Conservation (phyloP, 1,139 yeast species). For the Suhomyces maxii region DNA sequence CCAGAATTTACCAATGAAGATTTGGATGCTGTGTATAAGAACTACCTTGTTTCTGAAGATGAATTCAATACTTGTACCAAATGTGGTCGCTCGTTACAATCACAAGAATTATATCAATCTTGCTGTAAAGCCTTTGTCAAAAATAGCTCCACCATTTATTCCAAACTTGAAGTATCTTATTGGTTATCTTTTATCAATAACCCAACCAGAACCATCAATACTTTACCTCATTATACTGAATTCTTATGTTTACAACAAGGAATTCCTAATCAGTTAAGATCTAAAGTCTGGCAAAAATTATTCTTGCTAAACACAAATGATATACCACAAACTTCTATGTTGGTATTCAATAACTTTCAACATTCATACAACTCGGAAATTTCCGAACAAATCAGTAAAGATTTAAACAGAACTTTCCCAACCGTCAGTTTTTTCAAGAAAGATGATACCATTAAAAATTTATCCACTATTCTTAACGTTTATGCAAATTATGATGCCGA, state of each 20-base stretch:
- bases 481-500: slow-evolving; percentile 68
- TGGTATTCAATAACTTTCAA: slow-evolving; percentile 43
- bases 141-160: slow-evolving; percentile 19
- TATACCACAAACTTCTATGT: slow-evolving; percentile 38
- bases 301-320: slow-evolving; percentile 30
- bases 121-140: slow-evolving; percentile 24
- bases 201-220: slow-evolving; percentile 46
- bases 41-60: slow-evolving; percentile 32
- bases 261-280: slow-evolving; percentile 39
- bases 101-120: slow-evolving; percentile 13
- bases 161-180: slow-evolving; percentile 39
- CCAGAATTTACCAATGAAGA: slow-evolving; percentile 16
- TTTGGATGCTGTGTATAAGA: slow-evolving; percentile 18
- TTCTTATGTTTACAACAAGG: slow-evolving; percentile 42
- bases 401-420: slow-evolving; percentile 65
- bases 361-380: slow-evolving; percentile 44
- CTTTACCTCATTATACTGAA: slow-evolving; percentile 50
- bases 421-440: slow-evolving; percentile 51
- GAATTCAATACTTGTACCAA: slow-evolving; percentile 39
- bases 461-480: slow-evolving; percentile 62
- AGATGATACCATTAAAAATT: slow-evolving; percentile 41
- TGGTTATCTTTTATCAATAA: slow-evolving; percentile 49
- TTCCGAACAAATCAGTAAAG: slow-evolving; percentile 59
- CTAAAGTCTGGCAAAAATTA: slow-evolving; percentile 39
- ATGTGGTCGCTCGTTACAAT: slow-evolving; percentile 25